These are phyloP conservation scores for Tritrichomonas foetus DNA, from an alignment of 208 protist species.

Conservation along the genomic window DNA sequence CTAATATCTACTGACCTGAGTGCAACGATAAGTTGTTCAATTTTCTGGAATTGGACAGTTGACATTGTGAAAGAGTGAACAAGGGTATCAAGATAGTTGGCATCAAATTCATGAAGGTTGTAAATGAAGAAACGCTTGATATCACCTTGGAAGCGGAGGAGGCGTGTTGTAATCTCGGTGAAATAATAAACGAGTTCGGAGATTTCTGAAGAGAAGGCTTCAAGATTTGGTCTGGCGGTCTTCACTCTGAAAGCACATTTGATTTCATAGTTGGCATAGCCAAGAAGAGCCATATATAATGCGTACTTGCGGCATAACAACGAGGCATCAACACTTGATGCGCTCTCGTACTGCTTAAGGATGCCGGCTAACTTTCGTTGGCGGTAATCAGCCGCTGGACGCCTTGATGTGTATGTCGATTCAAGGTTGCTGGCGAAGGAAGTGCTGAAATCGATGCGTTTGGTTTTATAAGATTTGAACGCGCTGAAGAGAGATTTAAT, in stretches of 20 bases:
- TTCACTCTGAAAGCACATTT: not conserved
- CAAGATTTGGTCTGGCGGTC: not conserved
- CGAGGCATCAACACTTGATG: not conserved
- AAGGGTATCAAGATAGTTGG: not conserved
- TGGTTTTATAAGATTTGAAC: not conserved
- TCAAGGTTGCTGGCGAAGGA: not conserved
- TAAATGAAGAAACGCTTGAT: not conserved
- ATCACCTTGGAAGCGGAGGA: no score
- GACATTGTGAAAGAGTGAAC: not conserved
- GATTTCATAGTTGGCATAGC: slow-evolving; percentile 14
- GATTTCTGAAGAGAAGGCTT: not conserved
- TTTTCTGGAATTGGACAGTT: not conserved
- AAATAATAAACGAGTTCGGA: not conserved
- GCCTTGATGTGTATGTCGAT: no score
- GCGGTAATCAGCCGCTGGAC: not conserved
- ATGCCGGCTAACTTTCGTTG: not conserved
- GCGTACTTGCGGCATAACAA: not conserved
- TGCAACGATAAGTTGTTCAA: not conserved
- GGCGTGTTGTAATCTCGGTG: no score
- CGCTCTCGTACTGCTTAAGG: not conserved
- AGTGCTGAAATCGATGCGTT: not conserved
- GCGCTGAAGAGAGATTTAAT: not conserved
- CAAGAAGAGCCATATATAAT: not conserved
- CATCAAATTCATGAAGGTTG: slow-evolving; percentile 14
- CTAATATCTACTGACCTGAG: not conserved